Base-by-base conservation (phyloP, 73 alveolate species). In the Uronychia setigera region DNA sequence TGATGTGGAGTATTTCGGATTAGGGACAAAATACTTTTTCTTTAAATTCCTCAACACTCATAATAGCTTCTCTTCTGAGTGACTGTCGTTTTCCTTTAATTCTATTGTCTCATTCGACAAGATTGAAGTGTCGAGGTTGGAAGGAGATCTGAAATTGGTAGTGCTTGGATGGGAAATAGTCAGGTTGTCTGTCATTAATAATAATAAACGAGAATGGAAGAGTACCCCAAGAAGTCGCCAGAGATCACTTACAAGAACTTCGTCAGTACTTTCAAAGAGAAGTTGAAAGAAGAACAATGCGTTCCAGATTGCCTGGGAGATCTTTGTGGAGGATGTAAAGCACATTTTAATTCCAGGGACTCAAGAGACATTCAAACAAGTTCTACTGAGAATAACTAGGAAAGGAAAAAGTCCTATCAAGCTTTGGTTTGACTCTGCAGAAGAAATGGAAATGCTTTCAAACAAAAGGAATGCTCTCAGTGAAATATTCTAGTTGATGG, bases 331-430 rank as follows among this genome's bases (percentile, higher is more conserved):
- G 95, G 95, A 13, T 90, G 67, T 46, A 19, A 46, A 19, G 67
- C 5, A 19, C 19, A 19, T 46, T 46, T 46, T 46, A 46, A 46
- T 46, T 19, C 19, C 67, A 46, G 67, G 95, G 95, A 90, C 91
- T n/a, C 91, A 90, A 35, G 95, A 90, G 33, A 90, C 95, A 27
- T 90, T 90, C 89, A 79, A 81, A 31, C 89, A 90, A 58, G 91
- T 90, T 1, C 60, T 90, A 34, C 79, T 85, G 58, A 80, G 80
- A 33, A 46, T 90, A 35, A 90, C 95, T 1, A 85, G 83, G 82
- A 90, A 85, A 59, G 92, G 93, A 0, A 81, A 86, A n/a, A 75
- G 88, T 19, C 95, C 95, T 13, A 90, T 90, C 32, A 76, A 79
- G 60, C 80, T 90, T 1, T 85, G 92, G 92, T 90, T 83, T 60